A percentile compares a stretch with the other conserved stretches of the same genome.
Conservation (phyloP, 371 early-diverging fungal species). For the Mucor saturninus region DNA sequence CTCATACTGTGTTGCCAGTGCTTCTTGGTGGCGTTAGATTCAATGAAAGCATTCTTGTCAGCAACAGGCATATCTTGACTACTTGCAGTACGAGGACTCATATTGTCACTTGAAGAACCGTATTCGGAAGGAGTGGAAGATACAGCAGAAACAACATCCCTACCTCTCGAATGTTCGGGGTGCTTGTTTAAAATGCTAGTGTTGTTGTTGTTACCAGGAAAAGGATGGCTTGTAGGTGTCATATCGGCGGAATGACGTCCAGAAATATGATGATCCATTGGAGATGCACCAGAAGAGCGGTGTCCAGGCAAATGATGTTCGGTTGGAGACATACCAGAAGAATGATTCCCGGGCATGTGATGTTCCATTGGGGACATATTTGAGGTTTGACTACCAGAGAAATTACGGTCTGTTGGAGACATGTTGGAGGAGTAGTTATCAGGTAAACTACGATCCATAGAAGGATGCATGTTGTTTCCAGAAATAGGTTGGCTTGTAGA, state of each 20-base stretch:
- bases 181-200: slow-evolving; percentile 2
- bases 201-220: neutral
- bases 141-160: neutral
- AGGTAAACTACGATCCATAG: no score
- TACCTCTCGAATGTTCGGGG: neutral
- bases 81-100: slow-evolving; percentile 1
- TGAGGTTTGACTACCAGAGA: neutral
- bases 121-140: slow-evolving; percentile 23
- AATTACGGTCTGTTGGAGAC: neutral
- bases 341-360: no score
- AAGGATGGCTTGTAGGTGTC: neutral
- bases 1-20: slow-evolving; percentile 32
- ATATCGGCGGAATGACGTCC: neutral
- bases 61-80: slow-evolving; percentile 20
- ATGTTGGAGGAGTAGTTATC: no score
- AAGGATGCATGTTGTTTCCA: no score
- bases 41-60: slow-evolving; percentile 36
- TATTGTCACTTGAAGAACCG: slow-evolving; percentile 13
- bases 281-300: no score
- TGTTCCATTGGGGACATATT: no score
- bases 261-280: neutral
- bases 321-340: no score
- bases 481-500: no score
- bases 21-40: slow-evolving; percentile 3
- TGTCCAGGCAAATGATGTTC: no score